Percentiles rank a stretch among this genome's conserved stretches.
Conservation (phyloP, 140 eudicot species). For the Cichorium intybus region DNA sequence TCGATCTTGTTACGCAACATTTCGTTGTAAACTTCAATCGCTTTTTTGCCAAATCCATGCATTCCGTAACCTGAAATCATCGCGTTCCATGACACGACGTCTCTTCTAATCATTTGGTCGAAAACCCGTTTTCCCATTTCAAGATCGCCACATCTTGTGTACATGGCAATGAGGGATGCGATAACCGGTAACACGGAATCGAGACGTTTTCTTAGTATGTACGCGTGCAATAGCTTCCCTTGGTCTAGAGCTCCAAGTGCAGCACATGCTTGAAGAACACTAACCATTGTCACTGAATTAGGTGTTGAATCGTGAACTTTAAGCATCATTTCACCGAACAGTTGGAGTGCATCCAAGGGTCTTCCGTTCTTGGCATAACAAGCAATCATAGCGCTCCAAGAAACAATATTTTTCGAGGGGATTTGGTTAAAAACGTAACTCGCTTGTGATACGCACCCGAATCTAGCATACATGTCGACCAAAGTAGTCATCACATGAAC, state of each 20-base stretch:
- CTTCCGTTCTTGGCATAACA: slow-evolving; percentile 77
- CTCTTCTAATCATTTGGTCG: slow-evolving; percentile 63
- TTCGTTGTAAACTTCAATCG: slow-evolving; percentile 52
- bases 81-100: slow-evolving; percentile 92
- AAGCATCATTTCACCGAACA: slow-evolving; percentile 67
- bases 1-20: slow-evolving; percentile 50
- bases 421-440: slow-evolving; percentile 46
- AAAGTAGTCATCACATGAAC: slow-evolving; percentile 87
- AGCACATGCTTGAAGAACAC: slow-evolving; percentile 93
- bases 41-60: slow-evolving; percentile 71
- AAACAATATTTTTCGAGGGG: slow-evolving; percentile 66
- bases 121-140: slow-evolving; percentile 57
- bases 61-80: slow-evolving; percentile 87
- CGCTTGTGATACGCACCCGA: slow-evolving; percentile 59
- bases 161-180: slow-evolving; percentile 73
- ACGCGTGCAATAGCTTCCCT: slow-evolving; percentile 75
- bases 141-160: slow-evolving; percentile 77
- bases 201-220: slow-evolving; percentile 68
- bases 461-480: slow-evolving; percentile 85
- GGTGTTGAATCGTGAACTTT: slow-evolving; percentile 52
- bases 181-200: slow-evolving; percentile 81
- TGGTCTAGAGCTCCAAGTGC: slow-evolving; percentile 72
- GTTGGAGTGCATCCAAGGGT: slow-evolving; percentile 62
- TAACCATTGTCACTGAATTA: slow-evolving; percentile 91
- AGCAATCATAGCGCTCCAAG: slow-evolving; percentile 96